phyloP scores from a whole-genome alignment of 2,329 filamentous ascomycete genomes.

The Aspergillus pseudotamarii region DNA sequence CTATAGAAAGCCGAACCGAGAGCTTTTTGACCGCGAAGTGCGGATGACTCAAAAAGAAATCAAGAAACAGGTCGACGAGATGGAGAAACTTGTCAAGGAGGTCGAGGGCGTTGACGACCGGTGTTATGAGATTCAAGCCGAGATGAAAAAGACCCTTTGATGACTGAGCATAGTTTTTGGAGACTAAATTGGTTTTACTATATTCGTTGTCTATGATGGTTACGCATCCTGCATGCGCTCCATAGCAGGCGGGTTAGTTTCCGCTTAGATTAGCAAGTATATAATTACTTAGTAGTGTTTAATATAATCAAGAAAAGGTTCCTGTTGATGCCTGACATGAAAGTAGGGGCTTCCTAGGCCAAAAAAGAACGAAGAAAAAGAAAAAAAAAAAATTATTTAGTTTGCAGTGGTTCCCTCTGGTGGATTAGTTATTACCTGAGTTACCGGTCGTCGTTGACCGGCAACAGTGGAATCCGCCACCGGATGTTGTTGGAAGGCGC shows the following conservation, averaged over 20 bases:
- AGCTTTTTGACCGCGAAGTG: slow-evolving; percentile 16
- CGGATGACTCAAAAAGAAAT: slow-evolving; percentile 12
- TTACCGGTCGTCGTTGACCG: not conserved
- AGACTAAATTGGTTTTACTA: not conserved
- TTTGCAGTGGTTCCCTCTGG: not conserved
- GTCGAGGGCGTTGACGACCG: slow-evolving; percentile 18
- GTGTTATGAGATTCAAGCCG: slow-evolving; percentile 2
- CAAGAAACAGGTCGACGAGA: slow-evolving; percentile 13
- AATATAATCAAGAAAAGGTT: not conserved
- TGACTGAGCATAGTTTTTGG: not conserved
- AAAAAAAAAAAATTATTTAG: not conserved
- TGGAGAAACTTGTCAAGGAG: slow-evolving; percentile 17
- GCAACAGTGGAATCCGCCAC: slow-evolving; percentile 1
- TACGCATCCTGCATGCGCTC: not conserved
- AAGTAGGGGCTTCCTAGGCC: too few species aligned
- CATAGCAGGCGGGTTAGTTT: not conserved
- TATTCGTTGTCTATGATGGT: not conserved
- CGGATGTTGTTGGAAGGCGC: slow-evolving; percentile 11
- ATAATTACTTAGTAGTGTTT: slow-evolving; percentile 3
- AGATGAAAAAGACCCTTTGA: slow-evolving; percentile 10
- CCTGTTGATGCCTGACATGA: not conserved
- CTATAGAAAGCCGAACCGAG: slow-evolving; percentile 25
- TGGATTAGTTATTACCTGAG: not conserved
- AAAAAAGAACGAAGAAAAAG: not conserved
- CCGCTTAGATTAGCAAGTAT: not conserved